Percentiles rank a stretch among this genome's conserved stretches.
Conservation (phyloP, 2,329 filamentous ascomycete species). For the Fusarium newnesense region DNA sequence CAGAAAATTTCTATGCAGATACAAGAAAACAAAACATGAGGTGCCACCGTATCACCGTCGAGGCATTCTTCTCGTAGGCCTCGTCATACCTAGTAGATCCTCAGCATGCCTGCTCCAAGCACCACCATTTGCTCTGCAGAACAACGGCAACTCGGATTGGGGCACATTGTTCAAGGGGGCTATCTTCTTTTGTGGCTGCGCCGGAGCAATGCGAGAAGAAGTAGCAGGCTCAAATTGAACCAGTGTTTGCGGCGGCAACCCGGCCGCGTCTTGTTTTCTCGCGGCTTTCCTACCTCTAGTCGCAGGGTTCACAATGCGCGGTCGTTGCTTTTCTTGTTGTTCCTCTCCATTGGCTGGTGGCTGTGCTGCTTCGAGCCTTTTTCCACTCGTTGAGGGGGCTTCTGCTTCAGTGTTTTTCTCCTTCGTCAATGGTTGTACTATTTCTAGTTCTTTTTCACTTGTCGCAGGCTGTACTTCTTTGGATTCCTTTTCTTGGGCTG, state of each 20-base stretch:
- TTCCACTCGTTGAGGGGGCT: neutral
- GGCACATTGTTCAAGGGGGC: neutral
- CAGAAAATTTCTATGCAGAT: neutral
- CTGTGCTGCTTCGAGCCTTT: neutral
- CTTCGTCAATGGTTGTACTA: neutral
- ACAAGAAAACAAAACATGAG: neutral
- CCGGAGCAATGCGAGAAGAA: constrained; percentile 11
- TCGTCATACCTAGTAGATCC: constrained; percentile 71
- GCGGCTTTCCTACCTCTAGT: constrained; percentile 65
- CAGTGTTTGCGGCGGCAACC: constrained; percentile 57
- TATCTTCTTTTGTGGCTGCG: neutral
- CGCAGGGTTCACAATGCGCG: constrained; percentile 57
- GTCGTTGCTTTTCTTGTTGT: constrained; percentile 20
- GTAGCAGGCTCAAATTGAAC: constrained; percentile 49
- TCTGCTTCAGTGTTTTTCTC: neutral
- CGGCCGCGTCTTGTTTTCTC: constrained; percentile 61
- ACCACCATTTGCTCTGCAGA: constrained; percentile 64
- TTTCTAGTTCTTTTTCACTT: neutral
- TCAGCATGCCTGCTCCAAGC: constrained; percentile 77
- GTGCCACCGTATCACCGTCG: constrained; percentile 7
- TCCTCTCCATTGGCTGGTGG: constrained; percentile 5
- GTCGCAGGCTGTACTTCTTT: neutral
- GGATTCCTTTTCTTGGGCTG: neutral
- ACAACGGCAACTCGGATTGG: constrained; percentile 51
- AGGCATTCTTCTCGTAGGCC: constrained; percentile 54